A percentile compares a stretch with the other conserved stretches of the same genome.
Conservation (phyloP, 2,329 filamentous ascomycete genomes). For the Pestalotiopsis sp. region DNA sequence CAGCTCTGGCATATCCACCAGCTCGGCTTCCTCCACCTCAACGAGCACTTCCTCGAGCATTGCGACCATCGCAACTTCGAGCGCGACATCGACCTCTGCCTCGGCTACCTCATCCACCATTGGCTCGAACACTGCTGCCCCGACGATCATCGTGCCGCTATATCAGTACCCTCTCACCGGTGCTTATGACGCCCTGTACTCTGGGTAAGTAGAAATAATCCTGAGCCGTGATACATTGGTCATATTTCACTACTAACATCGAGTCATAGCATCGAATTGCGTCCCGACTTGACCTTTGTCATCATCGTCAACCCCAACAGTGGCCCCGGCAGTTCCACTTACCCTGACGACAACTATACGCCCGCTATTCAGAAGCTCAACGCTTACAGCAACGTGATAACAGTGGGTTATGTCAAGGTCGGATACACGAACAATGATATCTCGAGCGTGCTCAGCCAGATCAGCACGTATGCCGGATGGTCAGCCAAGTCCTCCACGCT, state of each 20-base stretch:
- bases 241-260: background rate
- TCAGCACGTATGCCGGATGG: conserved; percentile 41
- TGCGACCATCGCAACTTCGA: background rate
- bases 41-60: background rate
- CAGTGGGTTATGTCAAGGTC: conserved; percentile 44
- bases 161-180: background rate
- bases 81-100: background rate
- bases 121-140: background rate
- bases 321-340: conserved; percentile 32
- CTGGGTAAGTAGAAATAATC: background rate
- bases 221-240: background rate
- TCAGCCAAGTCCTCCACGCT: conserved; percentile 24
- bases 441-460: conserved; percentile 34
- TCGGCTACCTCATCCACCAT: background rate
- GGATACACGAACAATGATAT: conserved; percentile 32
- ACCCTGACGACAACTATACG: conserved; percentile 37
- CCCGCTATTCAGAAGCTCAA: conserved; percentile 37
- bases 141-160: background rate
- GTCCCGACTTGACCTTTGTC: conserved; percentile 1
- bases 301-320: conserved; percentile 30
- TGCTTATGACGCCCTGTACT: background rate
- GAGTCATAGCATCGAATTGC: background rate
- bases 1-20: background rate
- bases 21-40: background rate
- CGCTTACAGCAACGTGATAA: conserved; percentile 36